Evolutionary conservation across 2,329 filamentous ascomycete genomes (phyloP), one percentile per base, ranked within the genome.

Genomic region (Cadophora sp.): DNA sequence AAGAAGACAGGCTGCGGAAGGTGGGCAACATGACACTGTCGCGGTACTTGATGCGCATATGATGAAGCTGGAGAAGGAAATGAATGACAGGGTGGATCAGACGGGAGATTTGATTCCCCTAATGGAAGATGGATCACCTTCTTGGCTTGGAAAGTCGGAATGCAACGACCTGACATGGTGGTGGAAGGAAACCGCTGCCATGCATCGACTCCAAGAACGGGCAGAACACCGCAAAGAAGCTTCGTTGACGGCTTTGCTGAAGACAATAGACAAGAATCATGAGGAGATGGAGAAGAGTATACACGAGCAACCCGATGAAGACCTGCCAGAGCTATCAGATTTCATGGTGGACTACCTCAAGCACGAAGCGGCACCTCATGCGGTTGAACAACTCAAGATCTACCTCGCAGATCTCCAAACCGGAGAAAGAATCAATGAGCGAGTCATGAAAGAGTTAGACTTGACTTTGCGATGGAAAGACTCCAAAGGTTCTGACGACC

Each of bases 1-100:
- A 4, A 53, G 50, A 33, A 53, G 16, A 33, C 50, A 33, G 6
- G 50, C 50, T 2, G 30, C 50, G 3, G 24, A 53, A 14, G 16
- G 50, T 8, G 27, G 50, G 8, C 50, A 53, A 24, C 50, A 53
- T 9, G 50, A 53, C 16, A 53, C 50, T 33, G 50, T 27, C 3
- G 50, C 50, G 1, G 27, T 53, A 11, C 50, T 53, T 6, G 50
- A 53, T n/a, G 50, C 24, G 6, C 50, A 53, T 7, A 53, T 53
- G 14, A 53, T 53, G 50, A 33, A 33, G 50, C 27, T 53, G 27
- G 50, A 53, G 24, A 53, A 53, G 14, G 50, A 53, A 33, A 53
- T 53, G 50, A 53, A 33, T 9, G 50, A 1, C 18, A 13, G 24
- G 6, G 16, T 53, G 24, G 16, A 24, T 8, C 24, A 53, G 50